Evolutionary conservation across 2,329 filamentous ascomycete genomes (phyloP).

Genomic region (Alternaria angustiovoidea): DNA sequence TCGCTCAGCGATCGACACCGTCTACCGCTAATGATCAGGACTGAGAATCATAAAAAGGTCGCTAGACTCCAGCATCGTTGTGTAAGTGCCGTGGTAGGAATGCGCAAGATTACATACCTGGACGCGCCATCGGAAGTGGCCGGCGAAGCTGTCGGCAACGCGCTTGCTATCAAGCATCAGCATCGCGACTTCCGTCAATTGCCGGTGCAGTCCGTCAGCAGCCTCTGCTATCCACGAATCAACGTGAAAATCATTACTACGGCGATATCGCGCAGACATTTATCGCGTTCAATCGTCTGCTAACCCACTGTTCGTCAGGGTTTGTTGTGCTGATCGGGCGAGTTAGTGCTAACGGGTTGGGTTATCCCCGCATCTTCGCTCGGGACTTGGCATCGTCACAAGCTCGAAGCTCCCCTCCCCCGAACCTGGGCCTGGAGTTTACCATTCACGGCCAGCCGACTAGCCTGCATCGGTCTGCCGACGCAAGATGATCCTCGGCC

Average conservation of each 20-base stretch:
- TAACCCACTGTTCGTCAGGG: slow-evolving; percentile 11
- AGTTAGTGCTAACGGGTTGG: slow-evolving; percentile 5
- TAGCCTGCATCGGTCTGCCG: slow-evolving; percentile 34
- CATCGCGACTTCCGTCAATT: slow-evolving; percentile 37
- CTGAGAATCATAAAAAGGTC: background rate
- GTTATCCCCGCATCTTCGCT: slow-evolving; percentile 36
- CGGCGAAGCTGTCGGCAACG: slow-evolving; percentile 16
- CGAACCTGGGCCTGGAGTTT: slow-evolving; percentile 34
- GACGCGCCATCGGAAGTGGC: slow-evolving; percentile 18
- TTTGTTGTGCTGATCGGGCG: slow-evolving; percentile 29
- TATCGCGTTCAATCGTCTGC: background rate
- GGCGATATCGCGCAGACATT: slow-evolving; percentile 11
- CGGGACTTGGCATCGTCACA: slow-evolving; percentile 47
- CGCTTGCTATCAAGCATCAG: slow-evolving; percentile 18
- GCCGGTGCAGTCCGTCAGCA: slow-evolving; percentile 33
- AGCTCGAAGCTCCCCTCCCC: slow-evolving; percentile 43
- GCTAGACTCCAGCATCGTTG: background rate
- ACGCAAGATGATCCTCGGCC: slow-evolving; percentile 47
- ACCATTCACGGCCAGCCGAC: slow-evolving; percentile 41
- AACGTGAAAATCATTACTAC: slow-evolving; percentile 14
- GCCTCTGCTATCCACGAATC: slow-evolving; percentile 28
- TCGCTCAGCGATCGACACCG: slow-evolving; percentile 1
- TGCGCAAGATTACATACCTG: background rate
- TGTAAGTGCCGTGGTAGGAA: slow-evolving; percentile 4
- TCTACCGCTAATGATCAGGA: background rate